A percentile compares a stretch with the other conserved stretches of the same genome.
These are phyloP conservation scores for Nakazawaea wyomingensis DNA, from an alignment of 805 yeast species.

Conservation along the genomic window DNA sequence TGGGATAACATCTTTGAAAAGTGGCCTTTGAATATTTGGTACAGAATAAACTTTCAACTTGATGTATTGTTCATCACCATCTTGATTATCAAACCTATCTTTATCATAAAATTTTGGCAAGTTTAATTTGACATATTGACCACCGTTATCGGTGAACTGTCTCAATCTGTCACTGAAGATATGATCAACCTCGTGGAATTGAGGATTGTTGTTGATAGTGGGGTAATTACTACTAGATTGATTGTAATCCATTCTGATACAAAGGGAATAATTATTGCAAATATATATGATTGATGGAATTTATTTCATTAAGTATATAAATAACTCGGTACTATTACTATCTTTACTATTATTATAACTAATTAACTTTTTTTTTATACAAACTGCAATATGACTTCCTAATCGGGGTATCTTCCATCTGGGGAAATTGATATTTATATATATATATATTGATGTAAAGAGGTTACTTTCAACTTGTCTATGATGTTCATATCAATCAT, in stretches of 20 bases:
- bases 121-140: slow-evolving; percentile 66
- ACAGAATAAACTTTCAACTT: slow-evolving; percentile 66
- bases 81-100: slow-evolving; percentile 42
- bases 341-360: too few species aligned
- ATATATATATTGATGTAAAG: too few species aligned
- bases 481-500: too few species aligned
- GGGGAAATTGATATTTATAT: too few species aligned
- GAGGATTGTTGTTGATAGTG: slow-evolving; percentile 46
- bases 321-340: too few species aligned
- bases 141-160: slow-evolving; percentile 69
- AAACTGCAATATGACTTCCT: too few species aligned
- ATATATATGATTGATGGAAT: too few species aligned
- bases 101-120: slow-evolving; percentile 77
- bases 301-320: too few species aligned
- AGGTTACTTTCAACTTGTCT: too few species aligned
- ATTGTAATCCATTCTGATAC: slow-evolving; percentile 2
- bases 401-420: neutral
- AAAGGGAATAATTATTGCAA: too few species aligned
- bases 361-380: too few species aligned
- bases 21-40: slow-evolving; percentile 62
- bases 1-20: slow-evolving; percentile 54
- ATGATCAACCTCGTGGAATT: slow-evolving; percentile 70
- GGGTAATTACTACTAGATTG: slow-evolving; percentile 25
- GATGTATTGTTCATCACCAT: slow-evolving; percentile 34
- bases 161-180: slow-evolving; percentile 69